Evolutionary conservation across 768 basidiomycete species (phyloP).

Genomic region (Tricholoma saponaceum): DNA sequence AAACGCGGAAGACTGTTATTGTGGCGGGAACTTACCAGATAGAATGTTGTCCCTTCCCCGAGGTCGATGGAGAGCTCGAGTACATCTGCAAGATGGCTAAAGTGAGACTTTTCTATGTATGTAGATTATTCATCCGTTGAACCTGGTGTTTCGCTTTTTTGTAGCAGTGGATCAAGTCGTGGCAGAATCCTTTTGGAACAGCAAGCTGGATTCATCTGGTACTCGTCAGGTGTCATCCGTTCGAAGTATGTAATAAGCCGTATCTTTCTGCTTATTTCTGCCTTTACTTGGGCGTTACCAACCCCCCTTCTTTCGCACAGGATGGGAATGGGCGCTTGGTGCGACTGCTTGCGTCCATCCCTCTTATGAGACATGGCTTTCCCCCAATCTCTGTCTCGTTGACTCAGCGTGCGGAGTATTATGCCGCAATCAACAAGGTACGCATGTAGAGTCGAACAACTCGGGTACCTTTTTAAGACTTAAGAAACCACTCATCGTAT

Average conservation of each 20-base stretch:
- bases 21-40: slow-evolving; percentile 18
- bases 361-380: slow-evolving; percentile 24
- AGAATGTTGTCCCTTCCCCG: slow-evolving; percentile 24
- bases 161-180: slow-evolving; percentile 22
- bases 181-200: slow-evolving; percentile 26
- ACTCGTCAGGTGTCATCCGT: slow-evolving; percentile 26
- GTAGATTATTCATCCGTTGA: neutral
- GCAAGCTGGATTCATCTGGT: slow-evolving; percentile 28
- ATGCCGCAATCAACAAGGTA: slow-evolving; percentile 21
- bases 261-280: neutral
- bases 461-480: neutral
- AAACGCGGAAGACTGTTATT: slow-evolving; percentile 22
- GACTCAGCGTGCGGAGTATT: slow-evolving; percentile 22
- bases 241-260: slow-evolving; percentile 19
- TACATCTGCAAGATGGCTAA: slow-evolving; percentile 26
- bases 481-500: slow-evolving; percentile 1
- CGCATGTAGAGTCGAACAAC: slow-evolving; percentile 3
- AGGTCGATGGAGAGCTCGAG: slow-evolving; percentile 26
- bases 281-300: neutral
- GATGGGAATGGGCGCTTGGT: slow-evolving; percentile 28
- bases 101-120: slow-evolving; percentile 9
- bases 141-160: neutral
- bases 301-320: slow-evolving; percentile 10
- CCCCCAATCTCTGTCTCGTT: slow-evolving; percentile 25
- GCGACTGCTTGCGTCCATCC: slow-evolving; percentile 27